Evolutionary conservation across 1,284 basidiomycete genomes (phyloP).

Genomic region (Sporisorium sorghi): DNA sequence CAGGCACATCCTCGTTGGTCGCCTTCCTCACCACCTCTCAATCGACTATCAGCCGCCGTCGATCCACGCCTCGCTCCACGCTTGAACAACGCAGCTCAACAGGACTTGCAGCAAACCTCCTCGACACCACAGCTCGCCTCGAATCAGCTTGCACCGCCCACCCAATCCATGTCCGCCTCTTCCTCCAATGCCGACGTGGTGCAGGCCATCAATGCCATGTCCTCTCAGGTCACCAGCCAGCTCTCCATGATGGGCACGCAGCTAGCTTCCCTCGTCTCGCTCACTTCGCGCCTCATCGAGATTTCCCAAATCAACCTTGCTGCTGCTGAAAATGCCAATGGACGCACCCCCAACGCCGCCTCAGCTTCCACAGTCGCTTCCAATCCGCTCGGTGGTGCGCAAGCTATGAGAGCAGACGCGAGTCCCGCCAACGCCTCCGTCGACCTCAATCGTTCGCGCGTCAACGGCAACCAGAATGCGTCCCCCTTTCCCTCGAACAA

Average conservation of each 20-base stretch:
- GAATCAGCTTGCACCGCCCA: constrained; percentile 14
- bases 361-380: constrained; percentile 1
- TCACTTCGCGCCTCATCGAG: constrained; percentile 48
- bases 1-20: constrained; percentile 44
- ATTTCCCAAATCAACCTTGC: constrained; percentile 36
- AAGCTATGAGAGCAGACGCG: constrained; percentile 15
- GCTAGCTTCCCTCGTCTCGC: constrained; percentile 45
- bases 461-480: constrained; percentile 27
- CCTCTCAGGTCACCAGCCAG: constrained; percentile 42
- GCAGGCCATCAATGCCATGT: constrained; percentile 48
- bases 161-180: constrained; percentile 2
- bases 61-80: constrained; percentile 42
- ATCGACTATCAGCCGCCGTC: constrained; percentile 30
- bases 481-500: constrained; percentile 25
- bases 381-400: constrained; percentile 3
- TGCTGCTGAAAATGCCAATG: constrained; percentile 12
- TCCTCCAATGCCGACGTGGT: constrained; percentile 39
- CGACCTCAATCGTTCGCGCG: constrained; percentile 34
- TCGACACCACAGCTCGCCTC: constrained; percentile 33
- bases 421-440: constrained; percentile 28
- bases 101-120: constrained; percentile 32
- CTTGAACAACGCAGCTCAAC: constrained; percentile 29
- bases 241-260: constrained; percentile 48
- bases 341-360: constrained; percentile 12
- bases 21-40: constrained; percentile 49